Evolutionary conservation across 768 basidiomycete species (phyloP).

Genomic region (Boletus huronensis): DNA sequence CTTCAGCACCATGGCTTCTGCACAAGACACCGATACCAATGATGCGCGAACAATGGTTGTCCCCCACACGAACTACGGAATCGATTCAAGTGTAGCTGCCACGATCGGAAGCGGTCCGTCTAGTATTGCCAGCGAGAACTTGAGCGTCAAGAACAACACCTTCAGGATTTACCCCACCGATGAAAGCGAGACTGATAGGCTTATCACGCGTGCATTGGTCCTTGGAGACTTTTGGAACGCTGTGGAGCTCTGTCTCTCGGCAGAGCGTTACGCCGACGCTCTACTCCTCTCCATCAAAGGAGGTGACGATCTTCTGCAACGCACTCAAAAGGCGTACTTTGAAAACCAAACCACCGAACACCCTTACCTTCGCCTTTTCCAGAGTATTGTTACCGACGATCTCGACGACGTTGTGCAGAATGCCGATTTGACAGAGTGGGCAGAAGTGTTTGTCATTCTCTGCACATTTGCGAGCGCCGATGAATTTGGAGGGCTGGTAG

Average conservation of each 20-base stretch:
- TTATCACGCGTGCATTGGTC: conserved; percentile 91
- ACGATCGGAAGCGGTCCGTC: conserved; percentile 91
- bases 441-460: conserved; percentile 92
- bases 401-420: conserved; percentile 94
- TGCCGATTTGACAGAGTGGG: conserved; percentile 92
- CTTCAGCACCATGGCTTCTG: conserved; percentile 73
- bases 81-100: conserved; percentile 91
- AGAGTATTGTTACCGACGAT: conserved; percentile 90
- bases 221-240: conserved; percentile 95
- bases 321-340: conserved; percentile 93
- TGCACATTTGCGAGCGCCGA: conserved; percentile 88
- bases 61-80: conserved; percentile 74
- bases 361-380: conserved; percentile 91
- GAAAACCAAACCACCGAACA: conserved; percentile 68
- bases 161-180: conserved; percentile 90
- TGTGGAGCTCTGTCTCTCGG: conserved; percentile 85
- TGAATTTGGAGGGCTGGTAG: conserved; percentile 84
- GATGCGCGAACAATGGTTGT: conserved; percentile 46
- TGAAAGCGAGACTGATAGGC: conserved; percentile 81
- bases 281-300: conserved; percentile 91
- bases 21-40: conserved; percentile 40
- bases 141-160: conserved; percentile 64
- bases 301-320: conserved; percentile 78
- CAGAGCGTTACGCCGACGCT: conserved; percentile 90
- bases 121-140: conserved; percentile 53